phyloP scores from a whole-genome alignment of 2,329 filamentous ascomycete genomes.

The Fusarium hainanense region DNA sequence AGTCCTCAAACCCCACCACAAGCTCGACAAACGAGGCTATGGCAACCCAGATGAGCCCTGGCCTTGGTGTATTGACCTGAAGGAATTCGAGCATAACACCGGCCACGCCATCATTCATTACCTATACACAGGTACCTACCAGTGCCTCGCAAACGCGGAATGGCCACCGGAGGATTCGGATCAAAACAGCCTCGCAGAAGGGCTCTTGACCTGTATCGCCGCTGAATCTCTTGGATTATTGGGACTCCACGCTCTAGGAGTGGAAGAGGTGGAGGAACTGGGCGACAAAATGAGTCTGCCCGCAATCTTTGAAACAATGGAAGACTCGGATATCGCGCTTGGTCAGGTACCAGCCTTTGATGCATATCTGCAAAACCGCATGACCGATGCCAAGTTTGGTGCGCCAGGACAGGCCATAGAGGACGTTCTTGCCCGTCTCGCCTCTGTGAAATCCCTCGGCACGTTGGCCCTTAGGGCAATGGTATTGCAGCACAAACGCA shows the following conservation, averaged over 20 bases:
- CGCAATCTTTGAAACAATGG: not conserved
- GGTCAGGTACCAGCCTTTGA: too few species aligned
- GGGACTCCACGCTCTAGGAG: too few species aligned
- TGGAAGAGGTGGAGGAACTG: not conserved
- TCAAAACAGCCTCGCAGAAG: too few species aligned
- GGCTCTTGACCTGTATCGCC: not conserved
- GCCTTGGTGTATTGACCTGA: not conserved
- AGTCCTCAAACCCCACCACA: not conserved
- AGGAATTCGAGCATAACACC: not conserved
- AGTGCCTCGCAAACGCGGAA: too few species aligned
- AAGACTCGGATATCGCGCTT: too few species aligned
- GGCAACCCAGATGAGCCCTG: accelerated
- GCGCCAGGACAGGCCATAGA: not conserved
- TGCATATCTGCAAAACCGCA: too few species aligned
- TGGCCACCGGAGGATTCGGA: too few species aligned
- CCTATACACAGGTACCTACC: not conserved
- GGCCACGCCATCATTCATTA: constrained; percentile 11
- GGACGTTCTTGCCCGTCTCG: not conserved
- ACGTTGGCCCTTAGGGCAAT: not conserved
- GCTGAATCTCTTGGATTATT: not conserved
- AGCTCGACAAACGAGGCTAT: not conserved
- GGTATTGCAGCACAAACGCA: not conserved
- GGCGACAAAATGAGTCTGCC: not conserved
- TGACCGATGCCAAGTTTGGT: not conserved
- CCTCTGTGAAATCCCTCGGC: not conserved